Base-by-base conservation (phyloP, 306 rosid genomes). In the Fragaria ananassa region DNA sequence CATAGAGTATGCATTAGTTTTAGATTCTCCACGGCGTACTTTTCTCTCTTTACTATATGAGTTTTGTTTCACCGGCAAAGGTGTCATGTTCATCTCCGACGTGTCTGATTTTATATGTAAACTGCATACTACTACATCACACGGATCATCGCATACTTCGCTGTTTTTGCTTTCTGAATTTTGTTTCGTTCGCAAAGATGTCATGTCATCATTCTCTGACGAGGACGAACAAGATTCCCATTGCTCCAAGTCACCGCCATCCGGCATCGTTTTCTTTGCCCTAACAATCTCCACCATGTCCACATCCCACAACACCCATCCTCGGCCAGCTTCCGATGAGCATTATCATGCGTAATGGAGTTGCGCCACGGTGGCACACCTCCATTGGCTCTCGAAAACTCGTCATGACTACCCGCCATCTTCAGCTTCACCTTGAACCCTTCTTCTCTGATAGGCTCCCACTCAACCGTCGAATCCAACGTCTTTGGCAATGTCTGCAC, bases 341-440 rank as follows among this genome's bases (percentile, higher is more conserved):
- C 83, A 12, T 41, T 56, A 29, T 84, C 83, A 27, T 81, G 78
- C 10, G 85, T 77, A 44, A 84, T 50, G 10, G 87, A 63, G 69
- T 81, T 75, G 49, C 80, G 37, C 87, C 87, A 84, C 18, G 81
- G 87, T 0, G 85, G 87, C 34, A 76, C 46, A 4, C 78, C 80
- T 7, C 82, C 83, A 19, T 71, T 84, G 53, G 83, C 85, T 4
- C 85, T 64, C 68, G 81, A 56, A 46, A 69, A 84, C 65, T 74
- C 73, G 61, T 80, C 78, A 5, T 61, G 23, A 3, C 9, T 41
- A 41, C 68, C 76, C 7, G 10, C 68, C 8, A 74, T 56, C 69
- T 51, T 79, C 49, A 85, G 19, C 81, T 47, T 85, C 74, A 82
- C 60, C 67, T 49, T 70, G 68, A 61, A 76, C 58, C 81, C 79